Conservation (phyloP, 2,329 filamentous ascomycete genomes). For the Ramularia endophylla region DNA sequence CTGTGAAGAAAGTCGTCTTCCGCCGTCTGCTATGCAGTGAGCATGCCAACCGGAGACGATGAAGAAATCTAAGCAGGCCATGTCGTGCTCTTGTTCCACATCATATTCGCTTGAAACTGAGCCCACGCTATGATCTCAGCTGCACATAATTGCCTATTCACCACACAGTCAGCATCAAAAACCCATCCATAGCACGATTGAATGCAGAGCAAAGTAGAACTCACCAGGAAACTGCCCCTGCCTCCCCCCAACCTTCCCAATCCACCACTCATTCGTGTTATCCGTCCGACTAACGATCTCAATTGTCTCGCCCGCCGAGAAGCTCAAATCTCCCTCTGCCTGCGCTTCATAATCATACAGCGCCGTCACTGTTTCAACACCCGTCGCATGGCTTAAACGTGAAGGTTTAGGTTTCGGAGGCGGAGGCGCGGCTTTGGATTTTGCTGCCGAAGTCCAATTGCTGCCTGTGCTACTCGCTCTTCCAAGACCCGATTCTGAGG, state of each 20-base stretch:
- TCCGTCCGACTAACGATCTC: conserved; percentile 69
- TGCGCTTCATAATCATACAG: conserved; percentile 96
- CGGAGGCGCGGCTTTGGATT: conserved; percentile 44
- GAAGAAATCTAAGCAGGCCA: no score
- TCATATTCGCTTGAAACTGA: neutral
- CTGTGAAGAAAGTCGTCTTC: no score
- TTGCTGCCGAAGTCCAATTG: conserved; percentile 40
- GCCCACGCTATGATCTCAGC: conserved; percentile 28
- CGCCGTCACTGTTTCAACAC: conserved; percentile 75
- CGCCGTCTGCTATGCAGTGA: no score
- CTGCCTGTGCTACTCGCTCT: conserved; percentile 30
- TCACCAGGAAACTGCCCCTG: conserved; percentile 92
- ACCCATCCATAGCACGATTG: neutral
- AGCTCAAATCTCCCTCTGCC: conserved; percentile 88
- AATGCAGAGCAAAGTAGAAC: conserved; percentile 25
- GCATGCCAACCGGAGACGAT: no score
- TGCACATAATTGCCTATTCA: conserved; percentile 44
- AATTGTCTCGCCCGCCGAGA: conserved; percentile 80
- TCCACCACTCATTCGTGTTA: conserved; percentile 98
- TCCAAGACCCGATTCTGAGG: conserved; percentile 20
- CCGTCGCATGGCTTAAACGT: conserved; percentile 57
- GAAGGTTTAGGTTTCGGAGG: conserved; percentile 60
- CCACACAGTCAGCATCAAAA: conserved; percentile 3
- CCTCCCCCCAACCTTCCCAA: conserved; percentile 69
- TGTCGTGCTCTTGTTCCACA: no score